phyloP scores from a whole-genome alignment of 371 early-diverging fungal species.

The Parasitella parasitica region DNA sequence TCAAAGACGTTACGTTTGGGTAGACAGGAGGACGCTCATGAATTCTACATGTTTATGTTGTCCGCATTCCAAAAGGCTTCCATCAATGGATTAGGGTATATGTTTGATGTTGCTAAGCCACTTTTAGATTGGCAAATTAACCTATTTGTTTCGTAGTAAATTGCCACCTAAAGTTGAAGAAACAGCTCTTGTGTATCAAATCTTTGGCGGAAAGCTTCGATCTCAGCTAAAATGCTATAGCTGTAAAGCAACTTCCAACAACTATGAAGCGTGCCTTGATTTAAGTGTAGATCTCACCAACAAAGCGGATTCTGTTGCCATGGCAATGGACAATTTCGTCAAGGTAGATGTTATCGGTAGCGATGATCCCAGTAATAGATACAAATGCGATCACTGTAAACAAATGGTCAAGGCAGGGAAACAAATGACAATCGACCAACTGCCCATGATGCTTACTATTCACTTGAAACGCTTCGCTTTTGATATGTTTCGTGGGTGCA shows the following conservation, averaged over 20 bases:
- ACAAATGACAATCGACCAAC: slow-evolving; percentile 69
- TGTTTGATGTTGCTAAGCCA: not conserved
- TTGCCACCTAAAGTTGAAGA: slow-evolving; percentile 69
- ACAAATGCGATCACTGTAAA: slow-evolving; percentile 59
- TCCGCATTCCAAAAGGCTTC: slow-evolving; percentile 45
- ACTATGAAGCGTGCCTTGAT: slow-evolving; percentile 76
- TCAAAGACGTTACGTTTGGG: slow-evolving; percentile 78
- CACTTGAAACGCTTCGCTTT: slow-evolving; percentile 67
- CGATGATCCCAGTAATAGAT: slow-evolving; percentile 28
- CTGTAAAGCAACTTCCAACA: slow-evolving; percentile 78
- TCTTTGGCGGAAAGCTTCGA: slow-evolving; percentile 85
- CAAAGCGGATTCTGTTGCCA: slow-evolving; percentile 56
- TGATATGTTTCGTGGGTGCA: slow-evolving; percentile 42
- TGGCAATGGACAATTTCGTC: slow-evolving; percentile 70
- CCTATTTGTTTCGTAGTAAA: slow-evolving; percentile 35
- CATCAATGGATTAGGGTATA: slow-evolving; percentile 9
- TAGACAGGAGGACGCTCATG: slow-evolving; percentile 91
- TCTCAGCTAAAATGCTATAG: slow-evolving; percentile 73
- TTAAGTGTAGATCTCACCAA: slow-evolving; percentile 75
- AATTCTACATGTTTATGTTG: slow-evolving; percentile 79
- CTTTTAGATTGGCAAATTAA: not conserved
- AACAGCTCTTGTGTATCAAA: slow-evolving; percentile 71
- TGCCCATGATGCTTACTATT: slow-evolving; percentile 54
- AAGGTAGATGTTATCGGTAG: slow-evolving; percentile 40
- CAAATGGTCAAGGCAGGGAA: slow-evolving; percentile 72